Evolutionary conservation across 192 early-diverging fungal species (phyloP).

Genomic region (Podila epicladia): DNA sequence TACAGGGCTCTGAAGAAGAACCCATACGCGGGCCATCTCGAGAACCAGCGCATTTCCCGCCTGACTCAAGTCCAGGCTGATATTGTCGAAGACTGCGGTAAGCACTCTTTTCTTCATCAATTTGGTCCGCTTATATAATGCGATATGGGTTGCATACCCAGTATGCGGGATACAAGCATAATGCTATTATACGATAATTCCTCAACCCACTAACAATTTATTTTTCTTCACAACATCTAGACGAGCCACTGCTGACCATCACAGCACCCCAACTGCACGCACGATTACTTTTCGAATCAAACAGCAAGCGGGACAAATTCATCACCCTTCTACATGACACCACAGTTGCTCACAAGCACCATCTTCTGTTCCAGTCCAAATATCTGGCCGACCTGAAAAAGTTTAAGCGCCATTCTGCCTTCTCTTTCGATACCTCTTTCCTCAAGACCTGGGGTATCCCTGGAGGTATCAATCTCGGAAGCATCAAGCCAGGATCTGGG

Average conservation of each 20-base stretch:
- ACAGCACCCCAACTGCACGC: conserved; percentile 20
- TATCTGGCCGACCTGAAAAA: conserved; percentile 48
- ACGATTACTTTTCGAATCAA: conserved; percentile 23
- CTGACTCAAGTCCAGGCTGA: conserved; percentile 43
- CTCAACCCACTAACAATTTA: no score
- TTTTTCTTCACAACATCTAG: conserved; percentile 4
- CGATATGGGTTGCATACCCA: background rate
- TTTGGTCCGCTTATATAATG: background rate
- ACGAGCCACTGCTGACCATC: conserved; percentile 23
- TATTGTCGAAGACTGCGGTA: conserved; percentile 27
- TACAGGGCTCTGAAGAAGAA: background rate
- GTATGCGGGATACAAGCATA: no score
- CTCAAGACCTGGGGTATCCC: conserved; percentile 49
- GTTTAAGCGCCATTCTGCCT: conserved; percentile 46
- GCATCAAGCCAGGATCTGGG: conserved; percentile 12
- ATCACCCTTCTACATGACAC: conserved; percentile 19
- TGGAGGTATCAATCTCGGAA: conserved; percentile 34
- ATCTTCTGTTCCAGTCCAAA: conserved; percentile 47
- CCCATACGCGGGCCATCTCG: conserved; percentile 39
- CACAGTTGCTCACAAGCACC: conserved; percentile 33
- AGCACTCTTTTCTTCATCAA: background rate
- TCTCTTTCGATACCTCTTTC: conserved; percentile 46
- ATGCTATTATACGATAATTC: no score
- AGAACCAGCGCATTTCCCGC: conserved; percentile 37
- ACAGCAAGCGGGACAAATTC: conserved; percentile 14